Percentiles rank a stretch among this genome's conserved stretches.
These are phyloP conservation scores for Axilococcus clingmanii DNA, from an alignment of 139 green algal genomes.

Conservation along the genomic window DNA sequence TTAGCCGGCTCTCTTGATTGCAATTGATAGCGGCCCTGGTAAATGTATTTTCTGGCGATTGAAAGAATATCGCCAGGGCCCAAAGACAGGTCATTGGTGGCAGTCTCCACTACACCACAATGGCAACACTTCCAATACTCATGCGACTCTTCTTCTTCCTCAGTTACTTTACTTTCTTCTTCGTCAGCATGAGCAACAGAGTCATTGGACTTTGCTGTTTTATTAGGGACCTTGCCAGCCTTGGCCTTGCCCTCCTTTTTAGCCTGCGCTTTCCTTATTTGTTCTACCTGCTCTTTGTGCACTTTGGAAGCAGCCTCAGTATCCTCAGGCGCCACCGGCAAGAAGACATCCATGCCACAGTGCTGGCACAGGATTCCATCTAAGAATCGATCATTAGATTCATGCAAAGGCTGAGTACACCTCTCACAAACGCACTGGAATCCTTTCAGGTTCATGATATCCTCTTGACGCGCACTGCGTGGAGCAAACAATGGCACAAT, in stretches of 20 bases:
- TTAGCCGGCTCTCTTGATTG: conserved; percentile 1
- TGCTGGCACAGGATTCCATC: conserved; percentile 19
- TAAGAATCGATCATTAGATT: conserved; percentile 17
- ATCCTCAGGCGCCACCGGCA: conserved; percentile 3
- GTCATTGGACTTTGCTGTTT: neutral
- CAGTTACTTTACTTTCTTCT: conserved; percentile 2
- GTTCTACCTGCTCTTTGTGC: conserved; percentile 3
- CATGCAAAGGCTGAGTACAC: conserved; percentile 9
- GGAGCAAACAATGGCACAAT: conserved; percentile 9
- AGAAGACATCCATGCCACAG: conserved; percentile 14
- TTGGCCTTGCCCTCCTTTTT: neutral
- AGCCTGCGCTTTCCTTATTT: conserved; percentile 8
- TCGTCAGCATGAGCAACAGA: neutral
- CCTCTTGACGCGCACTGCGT: conserved; percentile 1
- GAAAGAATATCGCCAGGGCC: conserved; percentile 8
- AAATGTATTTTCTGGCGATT: conserved; percentile 2
- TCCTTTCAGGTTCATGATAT: conserved; percentile 2
- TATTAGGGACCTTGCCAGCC: neutral
- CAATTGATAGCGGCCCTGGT: neutral
- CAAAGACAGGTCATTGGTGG: conserved; percentile 2
- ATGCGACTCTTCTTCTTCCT: neutral
- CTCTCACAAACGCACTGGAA: conserved; percentile 12
- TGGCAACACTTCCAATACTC: conserved; percentile 16
- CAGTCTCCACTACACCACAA: conserved; percentile 8
- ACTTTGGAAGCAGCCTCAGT: conserved; percentile 1